Evolutionary conservation across 352 stramenopile genomes (phyloP).

Genomic region (Thalassiosira exigua): DNA sequence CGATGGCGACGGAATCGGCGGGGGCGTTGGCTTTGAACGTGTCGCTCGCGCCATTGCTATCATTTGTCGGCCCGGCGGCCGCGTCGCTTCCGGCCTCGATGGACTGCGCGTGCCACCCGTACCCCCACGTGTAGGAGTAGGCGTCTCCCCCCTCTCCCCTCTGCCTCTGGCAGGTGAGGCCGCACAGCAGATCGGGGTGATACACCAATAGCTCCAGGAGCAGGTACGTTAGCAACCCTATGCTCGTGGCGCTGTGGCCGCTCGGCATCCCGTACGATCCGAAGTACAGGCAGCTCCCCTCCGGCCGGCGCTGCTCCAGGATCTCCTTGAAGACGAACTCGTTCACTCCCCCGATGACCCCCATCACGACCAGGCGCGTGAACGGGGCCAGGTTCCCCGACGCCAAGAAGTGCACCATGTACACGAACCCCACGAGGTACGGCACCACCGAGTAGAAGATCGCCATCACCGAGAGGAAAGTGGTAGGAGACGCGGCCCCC

Average conservation of each 20-base stretch:
- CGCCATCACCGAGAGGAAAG: slow-evolving; percentile 26
- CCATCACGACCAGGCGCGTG: slow-evolving; percentile 35
- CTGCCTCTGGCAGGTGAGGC: slow-evolving; percentile 47
- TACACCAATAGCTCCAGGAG: slow-evolving; percentile 51
- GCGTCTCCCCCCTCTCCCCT: background rate
- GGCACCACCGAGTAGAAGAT: slow-evolving; percentile 45
- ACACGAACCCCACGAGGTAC: slow-evolving; percentile 36
- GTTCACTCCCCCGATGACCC: slow-evolving; percentile 42
- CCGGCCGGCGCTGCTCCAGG: slow-evolving; percentile 31
- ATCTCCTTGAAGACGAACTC: slow-evolving; percentile 42
- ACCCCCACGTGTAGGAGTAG: slow-evolving; percentile 41
- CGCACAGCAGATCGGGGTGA: slow-evolving; percentile 54
- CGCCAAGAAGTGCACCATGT: slow-evolving; percentile 28
- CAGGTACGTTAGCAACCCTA: slow-evolving; percentile 51
- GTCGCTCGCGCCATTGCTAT: background rate
- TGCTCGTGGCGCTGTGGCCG: slow-evolving; percentile 50
- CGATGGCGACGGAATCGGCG: slow-evolving; percentile 13
- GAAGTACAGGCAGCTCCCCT: slow-evolving; percentile 59
- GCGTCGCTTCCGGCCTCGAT: background rate
- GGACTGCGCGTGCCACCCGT: slow-evolving; percentile 34
- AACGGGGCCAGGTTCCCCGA: slow-evolving; percentile 31
- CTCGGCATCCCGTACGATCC: slow-evolving; percentile 53
- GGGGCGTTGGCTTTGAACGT: background rate
- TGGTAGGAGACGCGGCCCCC: slow-evolving; percentile 8
- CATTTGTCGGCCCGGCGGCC: background rate